Evolutionary conservation across 2,329 filamentous ascomycete genomes (phyloP).

Genomic region (Alternaria longipes): DNA sequence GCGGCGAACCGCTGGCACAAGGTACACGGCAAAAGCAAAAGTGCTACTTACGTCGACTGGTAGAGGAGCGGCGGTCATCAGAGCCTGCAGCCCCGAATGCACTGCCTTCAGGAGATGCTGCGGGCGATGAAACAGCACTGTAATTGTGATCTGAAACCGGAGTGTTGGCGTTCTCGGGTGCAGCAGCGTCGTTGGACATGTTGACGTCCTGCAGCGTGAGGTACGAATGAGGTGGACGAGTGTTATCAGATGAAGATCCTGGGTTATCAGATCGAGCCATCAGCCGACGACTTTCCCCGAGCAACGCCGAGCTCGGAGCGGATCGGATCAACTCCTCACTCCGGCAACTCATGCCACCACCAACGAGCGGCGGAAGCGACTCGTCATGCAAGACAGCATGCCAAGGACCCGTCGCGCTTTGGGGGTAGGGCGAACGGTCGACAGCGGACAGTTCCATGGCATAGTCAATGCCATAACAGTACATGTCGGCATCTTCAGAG

Average conservation of each 20-base stretch:
- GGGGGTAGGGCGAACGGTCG: too few species aligned
- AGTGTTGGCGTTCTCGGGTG: constrained; percentile 20
- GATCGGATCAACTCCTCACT: constrained; percentile 11
- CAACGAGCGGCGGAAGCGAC: too few species aligned
- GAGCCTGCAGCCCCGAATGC: constrained; percentile 20
- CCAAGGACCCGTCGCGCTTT: too few species aligned
- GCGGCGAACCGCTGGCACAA: constrained; percentile 13
- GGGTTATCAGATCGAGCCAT: constrained; percentile 41
- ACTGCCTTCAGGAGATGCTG: not conserved
- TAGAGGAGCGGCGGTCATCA: constrained; percentile 23
- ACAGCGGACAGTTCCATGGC: too few species aligned
- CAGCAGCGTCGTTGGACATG: constrained; percentile 30
- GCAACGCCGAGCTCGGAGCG: constrained; percentile 31
- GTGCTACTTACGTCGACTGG: constrained; percentile 30
- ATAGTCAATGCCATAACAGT: too few species aligned
- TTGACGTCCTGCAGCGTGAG: constrained; percentile 17
- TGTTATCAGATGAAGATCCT: constrained; percentile 31
- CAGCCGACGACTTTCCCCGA: constrained; percentile 17
- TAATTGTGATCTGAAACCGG: constrained; percentile 12
- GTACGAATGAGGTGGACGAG: constrained; percentile 16
- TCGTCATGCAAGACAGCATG: too few species aligned
- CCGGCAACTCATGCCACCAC: not conserved
- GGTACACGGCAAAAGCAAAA: constrained; percentile 16
- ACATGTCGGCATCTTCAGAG: too few species aligned
- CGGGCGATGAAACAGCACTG: constrained; percentile 17